phyloP scores from a whole-genome alignment of 2,329 filamentous ascomycete species.

The Clarireedia homoeocarpa region DNA sequence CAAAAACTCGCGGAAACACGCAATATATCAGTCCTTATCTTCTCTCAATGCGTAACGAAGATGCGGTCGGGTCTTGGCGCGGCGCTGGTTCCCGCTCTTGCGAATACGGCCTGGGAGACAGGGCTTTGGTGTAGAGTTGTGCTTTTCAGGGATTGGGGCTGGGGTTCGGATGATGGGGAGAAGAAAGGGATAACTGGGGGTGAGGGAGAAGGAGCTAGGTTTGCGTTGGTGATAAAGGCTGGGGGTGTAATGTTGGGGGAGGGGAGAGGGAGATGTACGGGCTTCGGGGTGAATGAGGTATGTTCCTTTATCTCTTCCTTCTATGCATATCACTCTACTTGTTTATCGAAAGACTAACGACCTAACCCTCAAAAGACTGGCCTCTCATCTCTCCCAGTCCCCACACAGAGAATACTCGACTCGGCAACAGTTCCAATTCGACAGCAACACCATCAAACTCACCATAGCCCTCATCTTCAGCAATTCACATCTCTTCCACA shows the following conservation, averaged over 20 bases:
- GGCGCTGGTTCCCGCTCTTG: conserved; percentile 66
- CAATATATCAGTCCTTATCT: conserved; percentile 64
- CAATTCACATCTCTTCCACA: conserved; percentile 30
- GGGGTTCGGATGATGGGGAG: conserved; percentile 31
- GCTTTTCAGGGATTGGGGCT: conserved; percentile 71
- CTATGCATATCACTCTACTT: neutral
- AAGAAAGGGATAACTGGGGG: neutral
- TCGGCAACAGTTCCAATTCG: neutral
- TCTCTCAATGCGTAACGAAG: conserved; percentile 77
- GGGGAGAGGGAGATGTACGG: conserved; percentile 15
- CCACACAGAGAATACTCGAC: conserved; percentile 1
- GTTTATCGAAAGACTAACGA: conserved; percentile 7
- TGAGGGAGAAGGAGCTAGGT: conserved; percentile 42
- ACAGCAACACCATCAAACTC: neutral
- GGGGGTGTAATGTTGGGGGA: conserved; percentile 38
- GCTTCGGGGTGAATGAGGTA: conserved; percentile 23
- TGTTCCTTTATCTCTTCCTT: conserved; percentile 2
- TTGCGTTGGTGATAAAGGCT: conserved; percentile 59
- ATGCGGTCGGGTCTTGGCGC: conserved; percentile 61
- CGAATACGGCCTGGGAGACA: conserved; percentile 71
- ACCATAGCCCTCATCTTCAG: conserved; percentile 3
- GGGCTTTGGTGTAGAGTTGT: conserved; percentile 66
- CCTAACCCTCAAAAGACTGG: conserved; percentile 7
- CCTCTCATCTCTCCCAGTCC: conserved; percentile 9
- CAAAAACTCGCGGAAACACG: conserved; percentile 67